A percentile compares a stretch with the other conserved stretches of the same genome.
Evolutionary conservation across 1,284 basidiomycete genomes (phyloP).

Genomic region (Abortiporus biennis): DNA sequence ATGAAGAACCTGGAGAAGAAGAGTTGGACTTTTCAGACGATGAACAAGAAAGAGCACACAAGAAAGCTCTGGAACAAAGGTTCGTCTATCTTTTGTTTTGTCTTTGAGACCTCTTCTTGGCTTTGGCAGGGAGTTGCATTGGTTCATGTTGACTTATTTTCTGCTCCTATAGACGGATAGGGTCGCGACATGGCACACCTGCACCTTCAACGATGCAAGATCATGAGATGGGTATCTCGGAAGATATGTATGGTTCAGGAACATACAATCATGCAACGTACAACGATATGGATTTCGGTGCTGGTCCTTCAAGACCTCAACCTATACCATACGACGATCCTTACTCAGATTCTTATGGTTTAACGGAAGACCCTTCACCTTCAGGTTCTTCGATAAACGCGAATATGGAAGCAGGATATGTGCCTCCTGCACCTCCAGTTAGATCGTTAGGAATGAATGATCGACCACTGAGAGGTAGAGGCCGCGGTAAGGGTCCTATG

Average conservation of each 20-base stretch:
- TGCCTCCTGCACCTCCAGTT: not conserved
- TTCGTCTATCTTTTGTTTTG: constrained; percentile 21
- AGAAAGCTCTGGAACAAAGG: constrained; percentile 49
- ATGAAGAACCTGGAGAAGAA: constrained; percentile 82
- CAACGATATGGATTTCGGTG: constrained; percentile 49
- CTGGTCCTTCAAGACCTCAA: constrained; percentile 49
- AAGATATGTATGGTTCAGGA: constrained; percentile 40
- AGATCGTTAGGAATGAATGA: not conserved
- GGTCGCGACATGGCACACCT: constrained; percentile 50
- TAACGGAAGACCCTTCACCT: constrained; percentile 8
- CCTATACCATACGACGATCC: constrained; percentile 74
- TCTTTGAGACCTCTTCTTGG: not conserved
- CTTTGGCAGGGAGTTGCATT: not conserved
- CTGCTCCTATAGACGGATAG: constrained; percentile 38
- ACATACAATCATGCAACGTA: constrained; percentile 65
- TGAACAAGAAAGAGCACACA: constrained; percentile 74
- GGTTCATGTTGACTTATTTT: constrained; percentile 5
- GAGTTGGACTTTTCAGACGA: constrained; percentile 91
- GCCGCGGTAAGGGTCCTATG: constrained; percentile 14
- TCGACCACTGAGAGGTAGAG: constrained; percentile 14
- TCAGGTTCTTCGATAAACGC: not conserved
- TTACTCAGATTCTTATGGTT: constrained; percentile 49
- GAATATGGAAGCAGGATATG: not conserved
- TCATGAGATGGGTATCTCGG: constrained; percentile 46
- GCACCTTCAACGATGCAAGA: constrained; percentile 46